Evolutionary conservation across 495 filamentous ascomycete genomes (phyloP).

Genomic region (Penicillium macrosclerotiorum): DNA sequence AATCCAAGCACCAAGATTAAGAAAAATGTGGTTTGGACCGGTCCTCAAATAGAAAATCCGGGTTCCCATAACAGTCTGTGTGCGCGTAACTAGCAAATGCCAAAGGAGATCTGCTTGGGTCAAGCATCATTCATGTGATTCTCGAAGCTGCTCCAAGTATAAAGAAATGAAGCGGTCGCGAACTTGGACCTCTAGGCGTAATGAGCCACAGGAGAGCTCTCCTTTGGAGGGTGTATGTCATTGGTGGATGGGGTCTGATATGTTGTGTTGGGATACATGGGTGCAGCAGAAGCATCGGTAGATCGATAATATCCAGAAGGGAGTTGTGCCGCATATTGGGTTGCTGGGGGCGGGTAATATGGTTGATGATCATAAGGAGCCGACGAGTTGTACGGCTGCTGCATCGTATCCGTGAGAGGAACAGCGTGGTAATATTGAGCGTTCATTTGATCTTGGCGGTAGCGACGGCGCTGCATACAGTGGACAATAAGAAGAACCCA

Average conservation of each 20-base stretch:
- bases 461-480: not conserved
- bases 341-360: not conserved
- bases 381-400: not conserved
- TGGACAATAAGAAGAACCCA: not conserved
- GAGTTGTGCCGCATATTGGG: not conserved
- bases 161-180: too few species aligned
- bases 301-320: not conserved
- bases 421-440: not conserved
- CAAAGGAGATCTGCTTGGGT: too few species aligned
- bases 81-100: too few species aligned
- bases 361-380: not conserved
- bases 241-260: not conserved
- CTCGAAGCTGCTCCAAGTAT: too few species aligned
- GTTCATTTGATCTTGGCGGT: not conserved
- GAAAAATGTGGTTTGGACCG: too few species aligned
- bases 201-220: not conserved
- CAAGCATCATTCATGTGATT: too few species aligned
- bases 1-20: too few species aligned
- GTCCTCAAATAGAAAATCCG: too few species aligned
- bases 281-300: not conserved
- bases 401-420: not conserved
- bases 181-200: not conserved
- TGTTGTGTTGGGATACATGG: not conserved
- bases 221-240: not conserved
- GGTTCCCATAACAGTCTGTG: too few species aligned